Evolutionary conservation across 2,329 filamentous ascomycete genomes (phyloP), one percentile per base, ranked within the genome.

Genomic region (Thermothelomyces thermophilus): DNA sequence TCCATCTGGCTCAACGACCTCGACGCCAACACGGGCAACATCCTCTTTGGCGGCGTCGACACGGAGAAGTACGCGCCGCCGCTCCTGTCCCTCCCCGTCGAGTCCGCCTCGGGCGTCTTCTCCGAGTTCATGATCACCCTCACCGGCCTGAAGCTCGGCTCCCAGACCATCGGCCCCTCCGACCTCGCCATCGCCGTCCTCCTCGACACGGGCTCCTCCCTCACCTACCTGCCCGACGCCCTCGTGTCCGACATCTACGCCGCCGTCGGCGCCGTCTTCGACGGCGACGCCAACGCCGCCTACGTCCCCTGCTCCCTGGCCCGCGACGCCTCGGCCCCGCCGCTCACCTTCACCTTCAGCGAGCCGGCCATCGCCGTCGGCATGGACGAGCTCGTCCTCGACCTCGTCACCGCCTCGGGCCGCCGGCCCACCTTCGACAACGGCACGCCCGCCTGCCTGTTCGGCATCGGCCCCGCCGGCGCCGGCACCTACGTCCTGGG

Each of bases 1-100:
- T 87, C 83, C 61, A 67, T 91, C 37, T 90, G 83, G 81, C 71
- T 90, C 16, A 85, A 90, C 66, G 84, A 89, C 61, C 69, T 88
- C 7, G 75, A 82, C 55, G 71, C 84, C 20, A 78, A 67, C 58
- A 79, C 73, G 0, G 86, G 86, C 47, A 82, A 71, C 52, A 82
- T 90, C 47, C 69, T 90, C 1, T 90, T 90, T 58, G 86, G 86
- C 26, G 86, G 87, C 26, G 76, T 90, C 50, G 84, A 90, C 65
- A 78, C 74, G 2, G 78, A 69, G 19, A 81, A 83, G 56, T 90
- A 79, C 63, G 62, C 68, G 2, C 86, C 84, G 17, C 63, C 73
- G 3, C 72, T 91, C 26, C 65, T 79, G 52, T 86, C 83, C 0
- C 65, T 91, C 1, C 86, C 87, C 2, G 71, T 91, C 46, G 77